A percentile compares a stretch with the other conserved stretches of the same genome.
Evolutionary conservation across 2,329 filamentous ascomycete species (phyloP).

Genomic region (Pestalotiopsis sp.): DNA sequence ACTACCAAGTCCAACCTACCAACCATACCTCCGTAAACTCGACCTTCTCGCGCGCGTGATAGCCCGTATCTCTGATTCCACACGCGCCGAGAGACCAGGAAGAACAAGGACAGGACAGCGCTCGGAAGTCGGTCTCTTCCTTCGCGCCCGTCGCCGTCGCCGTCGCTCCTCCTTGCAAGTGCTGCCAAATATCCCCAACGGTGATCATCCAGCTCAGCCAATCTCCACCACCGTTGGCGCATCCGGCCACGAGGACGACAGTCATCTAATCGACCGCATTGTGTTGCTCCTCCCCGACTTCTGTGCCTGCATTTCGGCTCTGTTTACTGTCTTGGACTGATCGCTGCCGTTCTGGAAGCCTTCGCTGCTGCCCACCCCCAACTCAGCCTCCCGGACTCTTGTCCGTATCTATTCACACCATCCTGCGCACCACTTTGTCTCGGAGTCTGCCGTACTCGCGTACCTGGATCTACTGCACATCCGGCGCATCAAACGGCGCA

Average conservation of each 20-base stretch:
- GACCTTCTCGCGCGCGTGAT: neutral
- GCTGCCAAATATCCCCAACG: neutral
- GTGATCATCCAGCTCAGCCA: neutral
- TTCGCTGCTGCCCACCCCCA: neutral
- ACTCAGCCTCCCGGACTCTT: constrained; percentile 11
- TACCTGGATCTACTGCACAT: constrained; percentile 10
- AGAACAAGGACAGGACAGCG: no score
- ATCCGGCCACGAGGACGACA: neutral
- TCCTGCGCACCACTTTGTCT: constrained; percentile 1
- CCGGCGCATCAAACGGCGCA: constrained; percentile 1
- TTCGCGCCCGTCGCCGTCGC: no score
- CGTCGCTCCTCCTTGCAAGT: no score
- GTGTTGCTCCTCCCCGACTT: neutral
- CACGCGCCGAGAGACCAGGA: no score
- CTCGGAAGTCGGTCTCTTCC: no score
- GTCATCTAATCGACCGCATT: neutral
- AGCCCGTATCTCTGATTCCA: neutral
- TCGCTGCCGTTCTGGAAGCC: constrained; percentile 9
- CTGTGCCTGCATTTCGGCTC: constrained; percentile 3
- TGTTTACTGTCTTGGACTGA: constrained; percentile 6
- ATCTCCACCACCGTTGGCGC: neutral
- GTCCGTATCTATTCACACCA: constrained; percentile 6
- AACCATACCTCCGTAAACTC: neutral
- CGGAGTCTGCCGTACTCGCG: constrained; percentile 11
- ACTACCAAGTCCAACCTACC: neutral